Conservation (phyloP, 2,329 filamentous ascomycete species). For the Thelonectria olida region DNA sequence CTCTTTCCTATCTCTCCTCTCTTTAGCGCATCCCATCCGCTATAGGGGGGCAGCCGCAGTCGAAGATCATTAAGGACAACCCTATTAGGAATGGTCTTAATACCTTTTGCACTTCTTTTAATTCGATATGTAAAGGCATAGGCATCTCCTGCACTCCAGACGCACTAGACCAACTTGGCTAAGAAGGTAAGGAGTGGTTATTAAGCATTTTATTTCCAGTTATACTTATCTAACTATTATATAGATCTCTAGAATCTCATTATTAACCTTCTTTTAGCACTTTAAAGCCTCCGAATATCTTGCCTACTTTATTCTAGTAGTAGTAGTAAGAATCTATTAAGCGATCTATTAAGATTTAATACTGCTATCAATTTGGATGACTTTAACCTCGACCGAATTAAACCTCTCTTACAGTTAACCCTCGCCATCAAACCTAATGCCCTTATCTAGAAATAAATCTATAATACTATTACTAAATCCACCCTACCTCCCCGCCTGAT, state of each 20-base stretch:
- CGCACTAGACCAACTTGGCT: constrained; percentile 32
- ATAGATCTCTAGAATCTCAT: constrained; percentile 39
- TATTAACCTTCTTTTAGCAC: constrained; percentile 35
- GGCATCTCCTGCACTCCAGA: constrained; percentile 30
- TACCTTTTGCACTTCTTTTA: constrained; percentile 37
- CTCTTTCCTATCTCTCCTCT: no score
- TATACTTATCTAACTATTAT: constrained; percentile 23
- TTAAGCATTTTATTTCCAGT: not conserved
- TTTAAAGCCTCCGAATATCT: constrained; percentile 8
- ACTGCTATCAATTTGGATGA: constrained; percentile 13
- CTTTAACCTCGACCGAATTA: constrained; percentile 39
- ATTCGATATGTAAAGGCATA: constrained; percentile 31
- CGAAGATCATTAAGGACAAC: constrained; percentile 35
- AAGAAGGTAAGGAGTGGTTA: not conserved
- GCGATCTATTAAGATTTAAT: constrained; percentile 9
- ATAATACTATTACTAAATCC: constrained; percentile 11
- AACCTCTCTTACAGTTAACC: constrained; percentile 49
- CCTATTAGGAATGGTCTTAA: constrained; percentile 43
- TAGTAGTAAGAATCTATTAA: not conserved
- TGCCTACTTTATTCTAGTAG: not conserved
- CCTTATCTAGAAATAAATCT: constrained; percentile 48
- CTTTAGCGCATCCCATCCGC: no score
- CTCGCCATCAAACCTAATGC: constrained; percentile 39
- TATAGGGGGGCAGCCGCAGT: not conserved
- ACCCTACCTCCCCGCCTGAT: constrained; percentile 35